Evolutionary conservation across 2,329 filamentous ascomycete genomes (phyloP), one percentile per base, ranked within the genome.

Genomic region (Cyphellophora europaea): DNA sequence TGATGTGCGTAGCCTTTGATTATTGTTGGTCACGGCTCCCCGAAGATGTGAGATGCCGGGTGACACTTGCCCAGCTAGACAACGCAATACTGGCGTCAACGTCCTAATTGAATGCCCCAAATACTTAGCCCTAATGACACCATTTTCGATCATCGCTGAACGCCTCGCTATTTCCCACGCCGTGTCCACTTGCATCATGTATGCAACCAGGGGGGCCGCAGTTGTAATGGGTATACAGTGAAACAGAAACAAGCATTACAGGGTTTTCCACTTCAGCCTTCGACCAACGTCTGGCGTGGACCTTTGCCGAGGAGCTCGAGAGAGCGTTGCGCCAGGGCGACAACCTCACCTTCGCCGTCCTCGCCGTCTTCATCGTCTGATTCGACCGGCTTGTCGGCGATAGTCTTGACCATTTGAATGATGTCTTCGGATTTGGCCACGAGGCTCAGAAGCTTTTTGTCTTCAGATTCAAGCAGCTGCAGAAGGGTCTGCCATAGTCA

Each of bases 381-480:
- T 51, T 93, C 87, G 43, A 94, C 73, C 49, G 82, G 85, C 53
- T 83, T 85, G 54, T 93, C 88, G 13, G 87, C 84, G 53, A 98
- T 96, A 44, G 77, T 76, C 57, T 83, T 85, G 43, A 96, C 91
- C 72, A 94, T 87, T 43, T 85, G 77, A 37, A 95, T 83, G 47
- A 98, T 82, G 47, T 94, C 86, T 45, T 89, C 83, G 2, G 87
- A 88, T 53, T 89, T 83, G 50, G 84, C 79, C 49, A 98, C 95
- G 32, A 86, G 77, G 32, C 79, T 79, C 44, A 95, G 82, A n/a
- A 98, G 69, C 36, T 77, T 81, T 61, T 83, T 79, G 55, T 98
- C 89, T 56, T 93, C 88, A 0, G 89, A 95, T 61, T 98, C 91
- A 33, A 98, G 79, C 4, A 98, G 73, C 56, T 98, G 91, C 3